These are phyloP conservation scores for Elongisporangium anandrum DNA, from an alignment of 352 stramenopile species.

Conservation along the genomic window DNA sequence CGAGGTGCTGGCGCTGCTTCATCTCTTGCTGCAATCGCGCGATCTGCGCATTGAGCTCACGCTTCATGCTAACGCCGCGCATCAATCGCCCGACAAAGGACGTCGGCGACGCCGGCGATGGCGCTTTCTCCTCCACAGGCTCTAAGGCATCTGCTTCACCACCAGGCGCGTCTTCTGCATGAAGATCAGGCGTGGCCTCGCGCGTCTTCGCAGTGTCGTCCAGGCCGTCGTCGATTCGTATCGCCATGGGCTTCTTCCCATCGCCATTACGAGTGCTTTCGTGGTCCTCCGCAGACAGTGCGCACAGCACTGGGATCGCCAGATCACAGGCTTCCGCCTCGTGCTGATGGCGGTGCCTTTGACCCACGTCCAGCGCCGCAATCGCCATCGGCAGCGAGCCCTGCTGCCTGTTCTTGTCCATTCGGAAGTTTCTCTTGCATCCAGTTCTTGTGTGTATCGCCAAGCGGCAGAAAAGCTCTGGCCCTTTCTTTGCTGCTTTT, in stretches of 20 bases:
- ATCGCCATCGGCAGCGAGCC: background rate
- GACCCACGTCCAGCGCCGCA: background rate
- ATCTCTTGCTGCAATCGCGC: conserved; percentile 22
- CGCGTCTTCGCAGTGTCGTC: background rate
- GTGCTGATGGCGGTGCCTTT: background rate
- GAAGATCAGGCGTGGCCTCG: too few relatives aligned
- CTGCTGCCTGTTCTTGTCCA: background rate
- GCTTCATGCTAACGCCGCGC: conserved; percentile 21
- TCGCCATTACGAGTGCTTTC: background rate
- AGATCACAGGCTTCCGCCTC: background rate
- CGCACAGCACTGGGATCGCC: background rate
- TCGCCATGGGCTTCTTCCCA: background rate
- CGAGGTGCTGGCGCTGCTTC: conserved; percentile 18
- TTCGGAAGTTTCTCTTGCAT: background rate
- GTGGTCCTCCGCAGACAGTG: background rate
- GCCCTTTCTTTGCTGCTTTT: background rate
- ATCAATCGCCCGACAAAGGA: conserved; percentile 22
- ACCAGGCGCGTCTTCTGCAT: too few relatives aligned
- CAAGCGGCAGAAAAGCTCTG: background rate
- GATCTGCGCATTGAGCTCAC: conserved; percentile 22
- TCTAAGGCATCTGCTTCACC: background rate
- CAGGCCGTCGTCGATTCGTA: background rate
- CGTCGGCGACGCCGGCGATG: background rate
- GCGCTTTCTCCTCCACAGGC: background rate
- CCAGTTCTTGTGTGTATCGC: too few relatives aligned